Conservation (phyloP, 805 yeast species). For the Metschnikowia anglica region DNA sequence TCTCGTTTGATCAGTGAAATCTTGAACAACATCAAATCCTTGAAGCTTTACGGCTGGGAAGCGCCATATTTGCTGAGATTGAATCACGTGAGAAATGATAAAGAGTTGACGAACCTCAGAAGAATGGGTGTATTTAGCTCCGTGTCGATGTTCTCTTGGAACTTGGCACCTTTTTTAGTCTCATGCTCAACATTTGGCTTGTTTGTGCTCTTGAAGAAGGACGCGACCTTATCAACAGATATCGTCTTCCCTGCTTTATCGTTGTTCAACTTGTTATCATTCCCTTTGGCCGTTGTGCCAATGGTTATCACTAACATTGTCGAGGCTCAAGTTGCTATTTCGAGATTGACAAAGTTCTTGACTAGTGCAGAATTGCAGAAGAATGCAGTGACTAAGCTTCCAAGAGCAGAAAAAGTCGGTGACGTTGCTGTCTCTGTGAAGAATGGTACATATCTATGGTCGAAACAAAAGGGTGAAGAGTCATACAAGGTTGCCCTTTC, state of each 20-base stretch:
- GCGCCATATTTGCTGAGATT: constrained; percentile 73
- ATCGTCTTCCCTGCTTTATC: constrained; percentile 89
- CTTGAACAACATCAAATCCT: constrained; percentile 84
- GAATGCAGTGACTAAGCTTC: constrained; percentile 64
- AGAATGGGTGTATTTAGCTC: constrained; percentile 74
- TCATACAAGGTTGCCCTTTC: constrained; percentile 63
- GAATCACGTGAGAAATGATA: constrained; percentile 80
- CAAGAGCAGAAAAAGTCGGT: constrained; percentile 53
- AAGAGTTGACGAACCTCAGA: constrained; percentile 74
- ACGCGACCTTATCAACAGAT: constrained; percentile 76
- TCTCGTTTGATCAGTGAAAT: constrained; percentile 87
- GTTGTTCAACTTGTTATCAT: constrained; percentile 79
- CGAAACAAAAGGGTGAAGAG: constrained; percentile 58
- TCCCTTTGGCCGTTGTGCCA: constrained; percentile 92
- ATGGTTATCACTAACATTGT: constrained; percentile 81
- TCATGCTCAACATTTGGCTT: constrained; percentile 86
- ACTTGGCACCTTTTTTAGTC: constrained; percentile 84
- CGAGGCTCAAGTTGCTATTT: constrained; percentile 83
- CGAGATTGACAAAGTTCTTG: constrained; percentile 72
- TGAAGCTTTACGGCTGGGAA: constrained; percentile 97
- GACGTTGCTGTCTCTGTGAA: constrained; percentile 64
- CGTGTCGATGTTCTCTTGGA: constrained; percentile 72
- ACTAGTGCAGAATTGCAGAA: constrained; percentile 75
- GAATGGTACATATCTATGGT: constrained; percentile 76
- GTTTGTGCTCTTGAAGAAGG: constrained; percentile 58